Base-by-base conservation (phyloP, 768 basidiomycete species). In the Tylopilus vinaceipallidus region DNA sequence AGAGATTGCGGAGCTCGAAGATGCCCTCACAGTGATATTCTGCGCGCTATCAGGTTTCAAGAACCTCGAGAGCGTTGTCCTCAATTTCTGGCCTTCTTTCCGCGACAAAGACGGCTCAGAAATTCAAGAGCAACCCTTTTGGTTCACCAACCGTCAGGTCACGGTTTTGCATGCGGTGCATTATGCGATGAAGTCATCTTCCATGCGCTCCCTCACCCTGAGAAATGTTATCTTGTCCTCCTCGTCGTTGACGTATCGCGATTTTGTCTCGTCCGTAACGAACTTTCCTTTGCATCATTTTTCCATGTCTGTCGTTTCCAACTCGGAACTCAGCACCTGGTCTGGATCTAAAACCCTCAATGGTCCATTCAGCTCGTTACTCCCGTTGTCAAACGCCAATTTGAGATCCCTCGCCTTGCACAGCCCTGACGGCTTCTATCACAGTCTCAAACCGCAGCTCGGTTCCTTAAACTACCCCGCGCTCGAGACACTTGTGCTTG, bases 51-150 rank as follows among this genome's bases (percentile, higher is more conserved):
- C 27, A 29, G 27, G 27, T 29, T 29, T 29, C 27, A 29, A 29
- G 11, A 29, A 29, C 27, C 27, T 29, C n/a, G 50, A 56, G 32
- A 50, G 45, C 8, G 47, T 67, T 13, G 44, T 48, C 6, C 59
- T 69, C 44, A 65, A 59, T 45, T 67, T 67, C 27, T 67, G 66
- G 66, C 66, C 66, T 8, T 63, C 63, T 0, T 69, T 67, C 51
- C 45, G 43, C 20, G 60, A 65, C 7, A 56, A 63, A 14, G 27
- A 17, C 6, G 66, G 59, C 2, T 13, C 24, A 10, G 65, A 67
- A 38, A 35, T 61, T 8, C 61, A 45, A 16, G 67, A 67, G 14
- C 55, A 61, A 17, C 67, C 66, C 5, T 67, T 55, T 38, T 67
- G 66, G 66, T 67, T 69, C 42, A 55, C 66, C 29, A 57, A 53